Evolutionary conservation across 345 rosid genomes (phyloP), one percentile per base, ranked within the genome.

Genomic region (Combretum micranthum): DNA sequence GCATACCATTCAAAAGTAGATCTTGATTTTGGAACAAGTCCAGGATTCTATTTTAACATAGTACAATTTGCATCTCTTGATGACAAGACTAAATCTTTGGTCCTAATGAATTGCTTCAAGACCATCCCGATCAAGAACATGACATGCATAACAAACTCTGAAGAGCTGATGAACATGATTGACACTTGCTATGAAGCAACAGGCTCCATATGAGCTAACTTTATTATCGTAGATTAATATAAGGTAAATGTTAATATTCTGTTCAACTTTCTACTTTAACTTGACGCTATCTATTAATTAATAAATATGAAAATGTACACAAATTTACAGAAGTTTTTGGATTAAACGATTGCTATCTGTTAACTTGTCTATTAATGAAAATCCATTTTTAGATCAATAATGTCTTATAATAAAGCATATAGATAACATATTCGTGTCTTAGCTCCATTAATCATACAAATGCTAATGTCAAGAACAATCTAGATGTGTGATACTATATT

Each of bases 161-260:
- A 66, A 2, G 64, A 60, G 45, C 81, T 83, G 20, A 64, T 80
- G 4, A 70, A 66, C 63, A 80, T 80, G 83, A 68, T 80, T 17
- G 60, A 50, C 0, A 73, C 86, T 45, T 85, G 93, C 65, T 7
- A 72, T 64, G 75, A 44, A 22, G 76, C 74, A 17, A 62, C 88
- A 12, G 83, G 72, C 53, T 69, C 56, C 19, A 65, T 86, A 45
- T 85, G 85, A 86, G 80, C 86, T 42, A 85, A 85, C 50, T 85
- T 82, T 70, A 63, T 80, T 44, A 83, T 83, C 2, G 83, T 83
- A 25, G 86, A 73, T 59, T 83, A 69, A 47, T 83, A 78, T 65
- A 83, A 80, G 83, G 86, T 75, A 64, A 12, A 44, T 14, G 37
- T 19, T 5, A 4, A 25, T 15, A 20, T 8, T 42, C 3, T 48